Conservation (phyloP, 2,329 filamentous ascomycete genomes). For the Cordyceps javanica region DNA sequence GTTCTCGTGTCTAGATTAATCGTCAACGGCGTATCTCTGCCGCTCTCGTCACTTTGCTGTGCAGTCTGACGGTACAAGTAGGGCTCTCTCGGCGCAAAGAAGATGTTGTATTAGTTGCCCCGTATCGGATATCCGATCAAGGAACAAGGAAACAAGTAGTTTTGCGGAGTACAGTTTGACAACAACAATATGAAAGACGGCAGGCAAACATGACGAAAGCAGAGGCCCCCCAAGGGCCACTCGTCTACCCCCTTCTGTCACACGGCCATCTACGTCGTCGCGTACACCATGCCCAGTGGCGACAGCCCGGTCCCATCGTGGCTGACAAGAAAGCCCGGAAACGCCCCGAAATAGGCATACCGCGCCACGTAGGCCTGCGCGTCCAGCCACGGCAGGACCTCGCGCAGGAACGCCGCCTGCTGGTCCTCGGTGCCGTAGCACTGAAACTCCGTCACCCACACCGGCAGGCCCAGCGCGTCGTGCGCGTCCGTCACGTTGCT, state of each 20-base stretch:
- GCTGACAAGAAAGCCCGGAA: background rate
- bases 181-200: no score
- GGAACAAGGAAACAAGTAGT: no score
- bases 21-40: no score
- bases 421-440: background rate
- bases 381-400: slow-evolving; percentile 1
- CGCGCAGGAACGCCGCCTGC: background rate
- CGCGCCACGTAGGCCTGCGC: background rate
- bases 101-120: no score
- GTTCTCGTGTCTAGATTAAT: no score
- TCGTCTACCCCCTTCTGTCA: background rate
- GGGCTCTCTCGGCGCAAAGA: no score
- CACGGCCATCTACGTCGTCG: background rate
- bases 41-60: no score
- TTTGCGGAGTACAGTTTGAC: no score
- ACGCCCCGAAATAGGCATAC: slow-evolving; percentile 1
- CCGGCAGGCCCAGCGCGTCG: background rate
- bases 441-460: background rate
- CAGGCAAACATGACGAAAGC: background rate
- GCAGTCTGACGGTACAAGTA: no score
- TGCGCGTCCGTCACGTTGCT: slow-evolving; percentile 3
- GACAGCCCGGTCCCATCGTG: background rate
- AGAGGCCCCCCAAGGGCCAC: no score
- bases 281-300: background rate
- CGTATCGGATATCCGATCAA: no score